Evolutionary conservation across 1,284 basidiomycete species (phyloP).

Genomic region (Ustilago shanxiensis): DNA sequence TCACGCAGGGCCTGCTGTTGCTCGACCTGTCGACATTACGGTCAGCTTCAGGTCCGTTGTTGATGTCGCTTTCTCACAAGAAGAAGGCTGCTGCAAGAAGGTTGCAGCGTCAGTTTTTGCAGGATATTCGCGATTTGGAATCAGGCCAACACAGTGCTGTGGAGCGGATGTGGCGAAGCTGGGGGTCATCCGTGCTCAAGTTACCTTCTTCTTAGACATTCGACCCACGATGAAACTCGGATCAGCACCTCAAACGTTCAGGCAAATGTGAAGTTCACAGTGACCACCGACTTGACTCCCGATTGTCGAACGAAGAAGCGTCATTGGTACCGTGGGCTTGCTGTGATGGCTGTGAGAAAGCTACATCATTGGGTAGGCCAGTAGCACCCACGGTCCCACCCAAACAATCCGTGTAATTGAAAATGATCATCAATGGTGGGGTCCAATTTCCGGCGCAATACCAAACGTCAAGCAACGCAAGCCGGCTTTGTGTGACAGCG

Average conservation of each 20-base stretch:
- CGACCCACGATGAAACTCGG: too few relatives aligned
- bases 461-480: not conserved
- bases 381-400: too few relatives aligned
- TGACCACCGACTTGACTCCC: not conserved
- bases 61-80: constrained; percentile 40
- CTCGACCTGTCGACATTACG: constrained; percentile 80
- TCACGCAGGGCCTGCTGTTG: constrained; percentile 79
- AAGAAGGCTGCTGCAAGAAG: constrained; percentile 68
- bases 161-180: constrained; percentile 90
- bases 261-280: too few relatives aligned
- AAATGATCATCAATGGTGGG: not conserved
- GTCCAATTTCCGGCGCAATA: not conserved
- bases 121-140: constrained; percentile 87
- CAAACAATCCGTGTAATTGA: too few relatives aligned
- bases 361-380: too few relatives aligned
- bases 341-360: too few relatives aligned
- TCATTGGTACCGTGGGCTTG: too few relatives aligned
- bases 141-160: constrained; percentile 74
- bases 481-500: not conserved
- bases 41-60: constrained; percentile 70
- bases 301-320: not conserved
- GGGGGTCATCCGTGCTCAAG: constrained; percentile 71
- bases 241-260: too few relatives aligned
- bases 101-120: constrained; percentile 81
- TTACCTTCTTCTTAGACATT: constrained; percentile 21